Conservation (phyloP, 1,284 basidiomycete genomes). For the Cystobasidiaceae sp. region DNA sequence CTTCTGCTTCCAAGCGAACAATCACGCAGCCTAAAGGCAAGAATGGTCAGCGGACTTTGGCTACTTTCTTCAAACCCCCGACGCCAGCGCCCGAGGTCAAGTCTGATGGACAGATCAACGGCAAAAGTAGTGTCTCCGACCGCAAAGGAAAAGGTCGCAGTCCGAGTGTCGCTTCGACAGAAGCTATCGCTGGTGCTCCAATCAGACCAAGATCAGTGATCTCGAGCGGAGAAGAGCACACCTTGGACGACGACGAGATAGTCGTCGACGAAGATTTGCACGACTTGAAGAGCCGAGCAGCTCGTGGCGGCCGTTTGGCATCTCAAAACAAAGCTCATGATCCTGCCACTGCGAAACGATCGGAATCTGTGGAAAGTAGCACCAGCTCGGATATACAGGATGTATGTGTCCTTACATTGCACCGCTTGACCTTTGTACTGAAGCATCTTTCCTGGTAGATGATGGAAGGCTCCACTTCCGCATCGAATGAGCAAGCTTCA, state of each 20-base stretch:
- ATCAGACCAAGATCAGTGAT: not conserved
- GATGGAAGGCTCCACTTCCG: not conserved
- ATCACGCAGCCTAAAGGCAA: slow-evolving; percentile 7
- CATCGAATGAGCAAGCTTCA: slow-evolving; percentile 44
- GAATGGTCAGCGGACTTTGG: slow-evolving; percentile 17
- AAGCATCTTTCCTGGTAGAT: not conserved
- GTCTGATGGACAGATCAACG: too few species aligned
- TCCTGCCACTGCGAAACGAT: not conserved
- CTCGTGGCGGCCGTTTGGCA: not conserved
- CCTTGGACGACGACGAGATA: not conserved
- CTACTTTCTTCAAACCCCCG: slow-evolving; percentile 26
- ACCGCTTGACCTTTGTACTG: not conserved
- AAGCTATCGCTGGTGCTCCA: not conserved
- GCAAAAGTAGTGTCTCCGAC: too few species aligned
- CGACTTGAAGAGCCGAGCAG: not conserved
- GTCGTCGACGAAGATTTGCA: not conserved
- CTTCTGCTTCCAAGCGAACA: not conserved
- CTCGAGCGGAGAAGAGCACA: not conserved
- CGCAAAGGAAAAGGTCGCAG: slow-evolving; percentile 14
- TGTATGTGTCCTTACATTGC: not conserved
- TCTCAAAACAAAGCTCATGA: not conserved
- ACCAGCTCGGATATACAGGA: slow-evolving; percentile 13
- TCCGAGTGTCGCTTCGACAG: too few species aligned
- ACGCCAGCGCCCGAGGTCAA: not conserved
- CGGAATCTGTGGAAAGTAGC: not conserved